Conservation (phyloP, 768 basidiomycete genomes). For the Phylloporus arenicola region DNA sequence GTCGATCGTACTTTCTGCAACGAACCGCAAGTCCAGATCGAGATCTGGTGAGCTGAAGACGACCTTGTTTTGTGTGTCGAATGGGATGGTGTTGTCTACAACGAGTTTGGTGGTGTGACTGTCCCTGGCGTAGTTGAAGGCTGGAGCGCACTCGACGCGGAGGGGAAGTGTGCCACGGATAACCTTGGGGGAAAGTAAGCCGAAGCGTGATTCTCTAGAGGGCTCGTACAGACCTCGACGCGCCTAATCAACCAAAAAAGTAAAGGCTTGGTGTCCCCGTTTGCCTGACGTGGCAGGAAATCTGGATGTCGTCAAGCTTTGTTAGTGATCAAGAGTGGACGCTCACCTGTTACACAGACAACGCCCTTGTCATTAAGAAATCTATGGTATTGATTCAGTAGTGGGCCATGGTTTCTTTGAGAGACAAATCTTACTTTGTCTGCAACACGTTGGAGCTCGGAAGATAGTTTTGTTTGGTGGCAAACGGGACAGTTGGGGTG, state of each 20-base stretch:
- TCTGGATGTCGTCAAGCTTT: constrained; percentile 39
- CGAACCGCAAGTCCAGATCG: constrained; percentile 71
- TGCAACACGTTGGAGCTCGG: constrained; percentile 81
- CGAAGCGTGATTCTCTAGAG: background rate
- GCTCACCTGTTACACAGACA: constrained; percentile 68
- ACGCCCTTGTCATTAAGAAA: constrained; percentile 89
- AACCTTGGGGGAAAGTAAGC: constrained; percentile 38
- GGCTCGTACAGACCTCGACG: constrained; percentile 48
- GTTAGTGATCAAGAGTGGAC: background rate
- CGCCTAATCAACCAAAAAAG: constrained; percentile 82
- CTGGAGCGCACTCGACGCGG: constrained; percentile 87
- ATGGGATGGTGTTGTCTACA: constrained; percentile 42
- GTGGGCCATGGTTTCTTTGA: background rate
- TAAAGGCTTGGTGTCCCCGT: constrained; percentile 45
- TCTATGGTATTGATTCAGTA: constrained; percentile 22
- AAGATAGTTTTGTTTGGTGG: constrained; percentile 77
- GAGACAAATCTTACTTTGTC: constrained; percentile 51
- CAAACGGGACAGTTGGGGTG: constrained; percentile 62
- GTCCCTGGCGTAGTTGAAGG: constrained; percentile 90
- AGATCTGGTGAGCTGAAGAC: constrained; percentile 56
- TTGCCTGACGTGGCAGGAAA: constrained; percentile 65
- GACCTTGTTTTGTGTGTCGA: constrained; percentile 47
- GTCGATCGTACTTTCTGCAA: constrained; percentile 53
- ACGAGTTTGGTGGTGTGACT: constrained; percentile 60
- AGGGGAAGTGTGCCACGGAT: constrained; percentile 80